These are phyloP conservation scores for Dictyostelium intermedium DNA, from an alignment of 78 protist genomes.

Conservation along the genomic window DNA sequence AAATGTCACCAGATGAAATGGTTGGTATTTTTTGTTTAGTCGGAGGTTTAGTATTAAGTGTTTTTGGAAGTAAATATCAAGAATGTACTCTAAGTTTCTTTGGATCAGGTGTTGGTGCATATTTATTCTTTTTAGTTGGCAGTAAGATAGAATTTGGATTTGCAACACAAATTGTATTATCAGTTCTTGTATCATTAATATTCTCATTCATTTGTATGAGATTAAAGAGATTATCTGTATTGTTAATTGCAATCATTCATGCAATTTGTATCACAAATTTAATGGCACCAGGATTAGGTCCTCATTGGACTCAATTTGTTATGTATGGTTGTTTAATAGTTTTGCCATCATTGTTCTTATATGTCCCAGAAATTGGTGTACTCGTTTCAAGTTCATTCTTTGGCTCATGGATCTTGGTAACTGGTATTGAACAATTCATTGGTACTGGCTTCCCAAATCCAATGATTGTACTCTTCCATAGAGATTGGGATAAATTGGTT, in stretches of 20 bases:
- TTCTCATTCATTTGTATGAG: conserved; percentile 8
- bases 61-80: conserved; percentile 4
- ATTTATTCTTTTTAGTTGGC: background rate
- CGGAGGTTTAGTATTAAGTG: background rate
- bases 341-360: conserved; percentile 1
- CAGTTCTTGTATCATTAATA: background rate
- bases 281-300: background rate
- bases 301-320: background rate
- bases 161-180: background rate
- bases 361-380: conserved; percentile 22
- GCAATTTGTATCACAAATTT: background rate
- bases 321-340: background rate
- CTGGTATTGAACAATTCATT: conserved; percentile 46
- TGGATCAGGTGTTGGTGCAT: conserved; percentile 27
- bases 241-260: background rate
- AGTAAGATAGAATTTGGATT: background rate
- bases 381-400: conserved; percentile 20
- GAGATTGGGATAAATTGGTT: background rate
- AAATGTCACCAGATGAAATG: background rate
- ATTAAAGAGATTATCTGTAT: background rate
- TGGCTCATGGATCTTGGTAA: conserved; percentile 34
- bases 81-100: conserved; percentile 31
- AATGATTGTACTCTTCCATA: background rate
- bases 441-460: conserved; percentile 57
- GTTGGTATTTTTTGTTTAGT: conserved; percentile 2